Percentiles rank a stretch among this genome's conserved stretches.
phyloP scores from a whole-genome alignment of 495 filamentous ascomycete genomes.

The Neurospora tetrasperma region DNA sequence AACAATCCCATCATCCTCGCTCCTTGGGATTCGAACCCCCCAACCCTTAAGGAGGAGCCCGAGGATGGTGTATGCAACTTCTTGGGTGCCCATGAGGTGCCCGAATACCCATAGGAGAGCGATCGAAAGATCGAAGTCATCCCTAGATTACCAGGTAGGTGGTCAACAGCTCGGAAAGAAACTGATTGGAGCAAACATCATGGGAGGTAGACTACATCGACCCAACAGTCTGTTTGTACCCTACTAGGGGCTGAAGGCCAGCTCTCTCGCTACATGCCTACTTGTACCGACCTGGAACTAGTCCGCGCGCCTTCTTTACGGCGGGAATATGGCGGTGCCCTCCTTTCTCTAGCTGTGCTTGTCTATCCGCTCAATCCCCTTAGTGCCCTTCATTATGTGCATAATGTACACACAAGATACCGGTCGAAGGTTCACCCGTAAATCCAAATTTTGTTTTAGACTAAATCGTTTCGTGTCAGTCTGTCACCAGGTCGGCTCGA shows the following conservation, averaged over 20 bases:
- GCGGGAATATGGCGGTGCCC: neutral
- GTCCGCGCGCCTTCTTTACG: neutral
- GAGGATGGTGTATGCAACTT: neutral
- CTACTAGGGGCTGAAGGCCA: too few relatives aligned
- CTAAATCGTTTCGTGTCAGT: neutral
- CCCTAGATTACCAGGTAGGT: neutral
- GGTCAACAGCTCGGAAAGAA: neutral
- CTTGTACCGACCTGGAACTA: neutral
- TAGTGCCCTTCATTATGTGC: neutral
- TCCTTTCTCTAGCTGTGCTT: neutral
- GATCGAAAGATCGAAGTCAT: neutral
- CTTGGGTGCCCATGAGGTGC: neutral
- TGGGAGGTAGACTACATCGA: neutral
- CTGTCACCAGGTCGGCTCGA: neutral
- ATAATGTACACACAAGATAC: neutral
- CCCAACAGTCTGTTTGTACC: neutral
- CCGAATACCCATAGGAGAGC: neutral
- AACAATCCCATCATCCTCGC: neutral
- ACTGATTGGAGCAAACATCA: neutral
- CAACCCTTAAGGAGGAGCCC: neutral
- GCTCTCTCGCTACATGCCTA: neutral
- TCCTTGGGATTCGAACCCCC: too few relatives aligned
- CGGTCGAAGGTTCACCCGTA: neutral
- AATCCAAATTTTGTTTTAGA: neutral
- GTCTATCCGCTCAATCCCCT: neutral